A percentile compares a stretch with the other conserved stretches of the same genome.
These are phyloP conservation scores for Lasiosphaeria hispida DNA, from an alignment of 495 filamentous ascomycete species.

Conservation along the genomic window DNA sequence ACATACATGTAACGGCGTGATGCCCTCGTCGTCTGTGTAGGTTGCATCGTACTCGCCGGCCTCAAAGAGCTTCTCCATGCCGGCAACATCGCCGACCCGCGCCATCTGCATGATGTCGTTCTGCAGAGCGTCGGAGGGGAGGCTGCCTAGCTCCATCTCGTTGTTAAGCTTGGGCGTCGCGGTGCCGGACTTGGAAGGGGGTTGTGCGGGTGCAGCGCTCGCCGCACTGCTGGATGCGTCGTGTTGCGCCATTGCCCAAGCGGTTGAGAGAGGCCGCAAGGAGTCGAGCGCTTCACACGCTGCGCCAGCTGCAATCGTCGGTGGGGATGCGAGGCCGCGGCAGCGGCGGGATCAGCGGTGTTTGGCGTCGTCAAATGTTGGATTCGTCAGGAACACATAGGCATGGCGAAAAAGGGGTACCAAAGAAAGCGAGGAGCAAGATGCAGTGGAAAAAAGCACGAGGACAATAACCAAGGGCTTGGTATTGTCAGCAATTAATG, in stretches of 20 bases:
- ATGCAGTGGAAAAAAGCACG: too few species aligned
- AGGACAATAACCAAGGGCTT: too few species aligned
- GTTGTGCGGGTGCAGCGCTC: constrained; percentile 40
- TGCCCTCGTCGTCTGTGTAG: constrained; percentile 84
- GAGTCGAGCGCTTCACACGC: background rate
- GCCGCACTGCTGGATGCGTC: constrained; percentile 23
- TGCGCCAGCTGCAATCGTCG: background rate
- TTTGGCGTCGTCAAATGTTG: too few species aligned
- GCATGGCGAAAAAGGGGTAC: too few species aligned
- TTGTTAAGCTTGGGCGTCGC: constrained; percentile 61
- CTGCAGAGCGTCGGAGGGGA: constrained; percentile 54
- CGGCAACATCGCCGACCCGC: constrained; percentile 77
- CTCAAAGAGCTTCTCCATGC: constrained; percentile 86
- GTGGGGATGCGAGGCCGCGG: background rate
- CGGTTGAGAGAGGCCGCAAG: background rate
- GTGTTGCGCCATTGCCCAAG: constrained; percentile 26
- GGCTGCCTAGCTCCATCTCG: constrained; percentile 67
- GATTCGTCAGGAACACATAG: too few species aligned
- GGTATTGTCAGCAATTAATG: too few species aligned
- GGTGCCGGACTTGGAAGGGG: constrained; percentile 56
- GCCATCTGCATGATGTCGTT: constrained; percentile 96
- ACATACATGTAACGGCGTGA: constrained; percentile 91
- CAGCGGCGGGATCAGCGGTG: background rate
- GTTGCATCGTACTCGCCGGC: constrained; percentile 74
- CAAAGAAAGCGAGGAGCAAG: too few species aligned